These are phyloP conservation scores for Phytophthora chlamydospora DNA, from an alignment of 352 stramenopile species.

Conservation along the genomic window DNA sequence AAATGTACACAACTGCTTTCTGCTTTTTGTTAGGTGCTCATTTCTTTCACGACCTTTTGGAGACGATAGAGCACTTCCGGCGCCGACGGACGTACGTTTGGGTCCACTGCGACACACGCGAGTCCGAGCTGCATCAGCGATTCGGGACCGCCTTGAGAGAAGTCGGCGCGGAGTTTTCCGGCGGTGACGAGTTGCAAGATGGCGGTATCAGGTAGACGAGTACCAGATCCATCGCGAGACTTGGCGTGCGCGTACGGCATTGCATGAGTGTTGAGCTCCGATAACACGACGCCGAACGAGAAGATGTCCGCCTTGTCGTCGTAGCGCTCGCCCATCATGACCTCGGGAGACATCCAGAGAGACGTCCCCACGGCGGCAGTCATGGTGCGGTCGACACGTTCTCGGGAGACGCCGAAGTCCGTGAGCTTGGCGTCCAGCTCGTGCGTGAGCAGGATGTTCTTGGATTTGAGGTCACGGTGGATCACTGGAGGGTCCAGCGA, in stretches of 20 bases:
- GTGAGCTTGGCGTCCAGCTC: constrained; percentile 45
- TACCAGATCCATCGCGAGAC: background rate
- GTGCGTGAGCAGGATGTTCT: constrained; percentile 32
- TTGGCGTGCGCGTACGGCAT: constrained; percentile 31
- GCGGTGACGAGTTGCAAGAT: constrained; percentile 30
- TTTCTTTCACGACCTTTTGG: constrained; percentile 8
- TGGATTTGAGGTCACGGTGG: constrained; percentile 33
- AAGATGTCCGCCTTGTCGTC: constrained; percentile 31
- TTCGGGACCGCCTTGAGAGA: constrained; percentile 16
- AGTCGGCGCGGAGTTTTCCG: constrained; percentile 28
- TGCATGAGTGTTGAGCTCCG: constrained; percentile 33
- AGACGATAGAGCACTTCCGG: constrained; percentile 27
- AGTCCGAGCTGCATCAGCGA: constrained; percentile 18
- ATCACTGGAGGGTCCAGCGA: constrained; percentile 24
- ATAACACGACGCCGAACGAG: constrained; percentile 35
- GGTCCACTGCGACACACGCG: constrained; percentile 19
- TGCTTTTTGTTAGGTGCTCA: background rate
- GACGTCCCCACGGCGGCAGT: constrained; percentile 36
- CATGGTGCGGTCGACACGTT: constrained; percentile 31
- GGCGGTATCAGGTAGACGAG: constrained; percentile 17
- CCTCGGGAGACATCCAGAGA: constrained; percentile 44
- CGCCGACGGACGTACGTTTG: constrained; percentile 19
- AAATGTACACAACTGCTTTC: no score
- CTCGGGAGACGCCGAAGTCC: constrained; percentile 42
- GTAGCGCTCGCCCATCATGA: constrained; percentile 40